Evolutionary conservation across 1,284 basidiomycete genomes (phyloP).

Genomic region (Hymenochaete sp.): DNA sequence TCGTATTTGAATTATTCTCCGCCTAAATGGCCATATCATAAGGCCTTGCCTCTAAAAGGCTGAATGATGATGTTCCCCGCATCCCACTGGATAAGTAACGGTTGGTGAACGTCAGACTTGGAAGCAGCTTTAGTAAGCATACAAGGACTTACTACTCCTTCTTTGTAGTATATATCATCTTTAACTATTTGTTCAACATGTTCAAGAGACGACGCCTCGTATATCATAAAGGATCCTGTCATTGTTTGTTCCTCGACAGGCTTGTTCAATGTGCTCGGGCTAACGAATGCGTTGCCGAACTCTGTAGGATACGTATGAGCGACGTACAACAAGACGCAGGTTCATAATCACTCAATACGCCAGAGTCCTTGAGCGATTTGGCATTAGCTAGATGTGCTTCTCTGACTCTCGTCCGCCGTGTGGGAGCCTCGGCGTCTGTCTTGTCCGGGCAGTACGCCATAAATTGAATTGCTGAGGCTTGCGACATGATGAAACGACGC

Average conservation of each 20-base stretch:
- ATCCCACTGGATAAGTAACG: no score
- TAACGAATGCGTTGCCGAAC: slow-evolving; percentile 39
- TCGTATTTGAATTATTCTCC: no score
- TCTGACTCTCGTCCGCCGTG: slow-evolving; percentile 29
- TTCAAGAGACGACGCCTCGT: slow-evolving; percentile 39
- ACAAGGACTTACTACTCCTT: slow-evolving; percentile 40
- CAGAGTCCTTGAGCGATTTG: slow-evolving; percentile 18
- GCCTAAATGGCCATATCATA: no score
- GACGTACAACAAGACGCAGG: neutral
- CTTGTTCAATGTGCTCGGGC: slow-evolving; percentile 32
- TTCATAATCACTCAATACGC: slow-evolving; percentile 23
- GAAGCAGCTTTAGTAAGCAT: no score
- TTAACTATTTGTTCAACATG: slow-evolving; percentile 42
- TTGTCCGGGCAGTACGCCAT: slow-evolving; percentile 34
- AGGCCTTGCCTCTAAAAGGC: no score
- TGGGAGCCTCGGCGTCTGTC: slow-evolving; percentile 27
- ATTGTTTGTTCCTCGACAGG: slow-evolving; percentile 33
- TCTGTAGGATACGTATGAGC: slow-evolving; percentile 26
- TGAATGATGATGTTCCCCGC: no score
- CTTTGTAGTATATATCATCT: slow-evolving; percentile 45
- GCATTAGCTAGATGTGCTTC: slow-evolving; percentile 26
- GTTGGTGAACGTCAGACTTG: no score
- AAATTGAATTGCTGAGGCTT: no score
- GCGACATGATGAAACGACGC: no score
- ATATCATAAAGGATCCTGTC: slow-evolving; percentile 42